These are phyloP conservation scores for Akanthomyces muscarius DNA, from an alignment of 2,329 filamentous ascomycete genomes.

Conservation along the genomic window DNA sequence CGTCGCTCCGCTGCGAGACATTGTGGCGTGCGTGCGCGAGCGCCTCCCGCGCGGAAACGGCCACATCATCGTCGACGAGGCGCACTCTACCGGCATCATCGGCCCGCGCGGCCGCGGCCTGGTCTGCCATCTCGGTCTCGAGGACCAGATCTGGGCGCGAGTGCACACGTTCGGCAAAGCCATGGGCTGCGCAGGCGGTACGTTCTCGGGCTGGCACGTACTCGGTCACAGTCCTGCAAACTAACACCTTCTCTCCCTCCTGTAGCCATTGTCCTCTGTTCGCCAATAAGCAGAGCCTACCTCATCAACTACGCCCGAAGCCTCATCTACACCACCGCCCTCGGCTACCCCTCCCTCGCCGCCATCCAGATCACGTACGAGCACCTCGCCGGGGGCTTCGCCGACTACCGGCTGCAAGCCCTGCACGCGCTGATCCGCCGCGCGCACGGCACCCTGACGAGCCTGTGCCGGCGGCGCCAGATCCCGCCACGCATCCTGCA, in stretches of 20 bases:
- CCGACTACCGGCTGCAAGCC: constrained; percentile 30
- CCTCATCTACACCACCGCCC: constrained; percentile 69
- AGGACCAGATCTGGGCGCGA: constrained; percentile 52
- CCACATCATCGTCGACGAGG: constrained; percentile 64
- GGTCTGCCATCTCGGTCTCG: constrained; percentile 53
- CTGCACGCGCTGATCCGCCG: constrained; percentile 32
- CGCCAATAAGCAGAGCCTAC: constrained; percentile 55
- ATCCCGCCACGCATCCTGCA: constrained; percentile 30
- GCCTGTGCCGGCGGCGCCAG: constrained; percentile 27
- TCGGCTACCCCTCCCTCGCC: constrained; percentile 58
- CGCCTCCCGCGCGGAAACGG: constrained; percentile 55
- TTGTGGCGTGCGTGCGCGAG: constrained; percentile 54
- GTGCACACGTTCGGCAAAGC: constrained; percentile 67
- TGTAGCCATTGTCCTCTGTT: constrained; percentile 56
- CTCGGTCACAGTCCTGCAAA: too few relatives aligned
- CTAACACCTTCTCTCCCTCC: background rate
- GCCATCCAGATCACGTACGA: constrained; percentile 56
- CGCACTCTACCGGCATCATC: constrained; percentile 60
- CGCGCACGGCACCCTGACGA: constrained; percentile 43
- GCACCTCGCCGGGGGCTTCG: constrained; percentile 48
- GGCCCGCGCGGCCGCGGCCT: constrained; percentile 54
- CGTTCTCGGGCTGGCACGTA: constrained; percentile 23
- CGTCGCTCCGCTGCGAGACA: constrained; percentile 57
- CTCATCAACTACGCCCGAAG: constrained; percentile 73
- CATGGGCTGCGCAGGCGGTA: constrained; percentile 65